Percentiles rank a stretch among this genome's conserved stretches.
Evolutionary conservation across 1,284 basidiomycete species (phyloP).

Genomic region (Golubevia pallescens): DNA sequence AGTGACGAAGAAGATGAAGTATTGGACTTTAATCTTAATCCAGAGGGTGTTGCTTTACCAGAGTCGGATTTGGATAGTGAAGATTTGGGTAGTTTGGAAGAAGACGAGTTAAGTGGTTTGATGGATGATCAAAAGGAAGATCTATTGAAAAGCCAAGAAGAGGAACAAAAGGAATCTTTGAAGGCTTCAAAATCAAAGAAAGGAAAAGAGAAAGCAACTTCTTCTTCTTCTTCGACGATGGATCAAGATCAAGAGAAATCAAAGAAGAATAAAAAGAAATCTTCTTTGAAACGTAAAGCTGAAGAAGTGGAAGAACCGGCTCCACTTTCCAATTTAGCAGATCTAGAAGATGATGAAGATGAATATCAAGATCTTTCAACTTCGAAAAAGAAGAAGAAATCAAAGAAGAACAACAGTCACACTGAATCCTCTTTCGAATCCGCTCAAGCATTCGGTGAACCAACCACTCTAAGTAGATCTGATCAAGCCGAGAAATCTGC

Average conservation of each 20-base stretch:
- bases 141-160: conserved; percentile 1
- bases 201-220: conserved; percentile 11
- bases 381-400: not conserved
- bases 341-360: conserved; percentile 8
- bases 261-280: conserved; percentile 22
- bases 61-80: not conserved
- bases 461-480: conserved; percentile 31
- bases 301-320: conserved; percentile 15
- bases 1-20: conserved; percentile 16
- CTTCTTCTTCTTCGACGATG: not conserved
- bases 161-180: not conserved
- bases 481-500: conserved; percentile 51
- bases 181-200: conserved; percentile 14
- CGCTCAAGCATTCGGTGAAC: conserved; percentile 43
- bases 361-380: not conserved
- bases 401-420: not conserved
- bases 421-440: conserved; percentile 18
- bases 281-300: conserved; percentile 20
- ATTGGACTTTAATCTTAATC: conserved; percentile 18
- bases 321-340: not conserved
- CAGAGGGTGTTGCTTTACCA: conserved; percentile 12
- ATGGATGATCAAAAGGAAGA: conserved; percentile 39
- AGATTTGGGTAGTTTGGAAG: conserved; percentile 16
- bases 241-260: conserved; percentile 12
- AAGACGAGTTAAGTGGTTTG: conserved; percentile 42